Evolutionary conservation across 352 stramenopile genomes (phyloP), one percentile per base, ranked within the genome.

Genomic region (Phytophthora multivora): DNA sequence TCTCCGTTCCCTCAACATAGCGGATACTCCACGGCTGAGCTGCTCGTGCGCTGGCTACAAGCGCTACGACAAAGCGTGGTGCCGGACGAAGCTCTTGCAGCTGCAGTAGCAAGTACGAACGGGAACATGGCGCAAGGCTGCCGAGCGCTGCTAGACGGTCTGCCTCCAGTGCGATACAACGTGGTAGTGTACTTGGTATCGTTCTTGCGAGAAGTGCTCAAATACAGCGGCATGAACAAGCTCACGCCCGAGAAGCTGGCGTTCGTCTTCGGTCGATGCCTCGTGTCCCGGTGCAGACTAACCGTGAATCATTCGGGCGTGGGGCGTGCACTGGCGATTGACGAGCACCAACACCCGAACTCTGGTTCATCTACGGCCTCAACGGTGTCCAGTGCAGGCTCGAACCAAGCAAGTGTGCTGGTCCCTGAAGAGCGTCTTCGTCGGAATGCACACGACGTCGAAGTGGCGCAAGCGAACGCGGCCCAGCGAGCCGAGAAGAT

Each of bases 101-200:
- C 76, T 6, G 74, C 93, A 12, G 45, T 90, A 0, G 56, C 65
- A 15, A 77, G 73, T 54, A 69, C 68, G 0, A 77, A 76, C 23
- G 79, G 90, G 80, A 84, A 95, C 89, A 73, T 89, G 76, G 58
- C 86, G 66, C 77, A 97, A 83, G 71, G 89, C 73, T 90, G 80
- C 56, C 71, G 75, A 19, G 46, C 74, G 2, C 57, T 94, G 12
- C 54, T 97, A 2, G 82, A 94, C 51, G 65, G 66, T n/a, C 77
- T 99, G n/a, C 77, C 93, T 16, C 91, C 95, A 8, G 87, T 98
- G 54, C 78, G 96, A 21, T 99, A 98, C 80, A 99, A 99, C 73
- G 84, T 97, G 6, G 95, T 99, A 41, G 91, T 99, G 12, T 99
- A 99, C 67, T 68, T 99, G 21, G 83, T 99, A 21, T 97, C 94